Conservation (phyloP, 2,329 filamentous ascomycete genomes). For the Penicillium sp. region DNA sequence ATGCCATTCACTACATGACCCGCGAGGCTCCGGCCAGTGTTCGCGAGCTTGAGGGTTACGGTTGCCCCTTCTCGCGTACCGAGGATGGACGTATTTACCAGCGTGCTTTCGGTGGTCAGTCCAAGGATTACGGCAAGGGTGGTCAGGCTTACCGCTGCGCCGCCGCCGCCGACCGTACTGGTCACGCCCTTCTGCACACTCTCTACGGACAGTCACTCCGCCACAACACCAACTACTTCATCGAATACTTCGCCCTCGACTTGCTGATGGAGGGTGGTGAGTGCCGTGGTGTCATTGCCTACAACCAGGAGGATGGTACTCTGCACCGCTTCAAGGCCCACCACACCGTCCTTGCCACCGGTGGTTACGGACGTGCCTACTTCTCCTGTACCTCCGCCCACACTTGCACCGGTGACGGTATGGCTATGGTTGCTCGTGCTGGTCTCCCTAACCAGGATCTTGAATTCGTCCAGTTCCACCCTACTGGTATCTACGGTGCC, state of each 20-base stretch:
- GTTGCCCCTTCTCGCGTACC: conserved; percentile 87
- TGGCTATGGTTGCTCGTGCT: conserved; percentile 98
- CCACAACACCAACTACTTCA: conserved; percentile 99
- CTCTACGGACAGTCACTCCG: conserved; percentile 95
- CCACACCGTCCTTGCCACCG: conserved; percentile 94
- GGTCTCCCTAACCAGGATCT: conserved; percentile 98
- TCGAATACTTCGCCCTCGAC: conserved; percentile 97
- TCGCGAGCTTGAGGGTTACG: conserved; percentile 95
- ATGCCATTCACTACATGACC: conserved; percentile 99
- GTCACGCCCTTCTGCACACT: conserved; percentile 95
- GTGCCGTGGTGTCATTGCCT: conserved; percentile 93
- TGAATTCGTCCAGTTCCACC: conserved; percentile 99
- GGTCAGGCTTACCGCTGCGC: conserved; percentile 97
- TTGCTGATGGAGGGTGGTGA: conserved; percentile 96
- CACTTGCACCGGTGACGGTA: conserved; percentile 97
- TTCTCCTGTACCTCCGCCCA: conserved; percentile 98
- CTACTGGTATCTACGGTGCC: conserved; percentile 97
- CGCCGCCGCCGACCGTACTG: conserved; percentile 92
- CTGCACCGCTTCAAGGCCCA: conserved; percentile 95
- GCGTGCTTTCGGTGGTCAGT: conserved; percentile 97
- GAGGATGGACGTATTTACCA: conserved; percentile 98
- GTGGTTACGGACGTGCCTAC: conserved; percentile 96
- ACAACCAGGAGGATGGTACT: conserved; percentile 98
- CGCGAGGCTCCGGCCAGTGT: conserved; percentile 88
- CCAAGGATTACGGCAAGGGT: conserved; percentile 90